A percentile compares a stretch with the other conserved stretches of the same genome.
Evolutionary conservation across 371 early-diverging fungal species (phyloP).

Genomic region (Batrachochytrium dendrobatidis): DNA sequence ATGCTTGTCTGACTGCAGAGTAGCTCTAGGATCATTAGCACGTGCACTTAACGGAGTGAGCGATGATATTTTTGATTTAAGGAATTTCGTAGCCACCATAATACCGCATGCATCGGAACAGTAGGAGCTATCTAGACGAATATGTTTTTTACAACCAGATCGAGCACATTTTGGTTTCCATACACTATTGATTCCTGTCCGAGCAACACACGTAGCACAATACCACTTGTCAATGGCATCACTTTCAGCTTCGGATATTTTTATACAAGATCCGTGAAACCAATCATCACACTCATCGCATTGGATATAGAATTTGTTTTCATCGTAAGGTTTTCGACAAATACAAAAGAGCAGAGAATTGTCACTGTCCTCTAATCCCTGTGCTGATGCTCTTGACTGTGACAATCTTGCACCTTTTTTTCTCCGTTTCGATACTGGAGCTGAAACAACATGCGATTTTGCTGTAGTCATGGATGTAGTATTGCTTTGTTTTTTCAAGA

Average conservation of each 20-base stretch:
- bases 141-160: slow-evolving; percentile 7
- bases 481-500: too few species aligned
- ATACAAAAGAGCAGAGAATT: slow-evolving; percentile 28
- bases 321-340: slow-evolving; percentile 20
- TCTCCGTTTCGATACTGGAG: too few species aligned
- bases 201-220: slow-evolving; percentile 21
- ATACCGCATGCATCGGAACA: slow-evolving; percentile 19
- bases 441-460: too few species aligned
- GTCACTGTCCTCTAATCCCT: too few species aligned
- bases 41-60: neutral
- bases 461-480: too few species aligned
- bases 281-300: slow-evolving; percentile 38
- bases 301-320: slow-evolving; percentile 28
- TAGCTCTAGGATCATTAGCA: neutral
- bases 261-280: slow-evolving; percentile 31
- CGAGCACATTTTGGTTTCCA: slow-evolving; percentile 16
- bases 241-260: slow-evolving; percentile 19
- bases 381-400: too few species aligned
- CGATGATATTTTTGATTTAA: slow-evolving; percentile 2
- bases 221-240: slow-evolving; percentile 27
- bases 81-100: slow-evolving; percentile 5
- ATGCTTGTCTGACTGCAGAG: too few species aligned
- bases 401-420: too few species aligned
- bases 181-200: slow-evolving; percentile 13
- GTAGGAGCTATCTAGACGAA: slow-evolving; percentile 1